phyloP scores from a whole-genome alignment of 2,329 filamentous ascomycete species.

The Knoxdaviesia proteae region DNA sequence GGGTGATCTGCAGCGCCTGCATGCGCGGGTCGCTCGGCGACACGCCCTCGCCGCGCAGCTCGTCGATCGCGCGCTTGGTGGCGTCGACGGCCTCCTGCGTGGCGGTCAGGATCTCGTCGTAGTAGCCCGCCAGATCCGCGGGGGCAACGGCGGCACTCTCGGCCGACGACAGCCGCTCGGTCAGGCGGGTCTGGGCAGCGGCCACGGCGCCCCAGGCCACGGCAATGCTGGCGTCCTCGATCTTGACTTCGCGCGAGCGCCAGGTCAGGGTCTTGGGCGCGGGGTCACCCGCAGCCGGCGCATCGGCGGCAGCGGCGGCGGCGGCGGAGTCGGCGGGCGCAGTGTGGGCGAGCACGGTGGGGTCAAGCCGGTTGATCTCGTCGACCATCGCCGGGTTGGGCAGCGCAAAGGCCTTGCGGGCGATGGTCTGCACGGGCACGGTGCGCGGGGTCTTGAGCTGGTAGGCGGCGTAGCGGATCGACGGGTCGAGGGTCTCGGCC shows the following conservation, averaged over 20 bases:
- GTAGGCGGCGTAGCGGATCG: conserved; percentile 85
- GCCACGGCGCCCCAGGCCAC: conserved; percentile 56
- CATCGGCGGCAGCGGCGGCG: conserved; percentile 25
- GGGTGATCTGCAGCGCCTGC: conserved; percentile 81
- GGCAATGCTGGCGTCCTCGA: conserved; percentile 85
- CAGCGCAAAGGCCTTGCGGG: conserved; percentile 48
- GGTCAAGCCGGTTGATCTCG: conserved; percentile 50
- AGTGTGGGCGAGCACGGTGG: conserved; percentile 39
- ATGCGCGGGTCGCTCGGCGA: conserved; percentile 68
- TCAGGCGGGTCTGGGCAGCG: conserved; percentile 26
- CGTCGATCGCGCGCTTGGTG: conserved; percentile 82
- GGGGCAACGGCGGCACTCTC: conserved; percentile 19
- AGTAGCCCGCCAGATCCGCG: conserved; percentile 61
- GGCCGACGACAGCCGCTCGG: conserved; percentile 23
- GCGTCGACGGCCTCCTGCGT: conserved; percentile 90
- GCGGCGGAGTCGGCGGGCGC: conserved; percentile 11
- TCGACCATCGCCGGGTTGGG: conserved; percentile 40
- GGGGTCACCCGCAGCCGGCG: conserved; percentile 26
- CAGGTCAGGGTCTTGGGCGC: conserved; percentile 61
- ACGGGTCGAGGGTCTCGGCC: conserved; percentile 72
- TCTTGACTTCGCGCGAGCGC: conserved; percentile 66
- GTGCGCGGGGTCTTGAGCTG: conserved; percentile 76
- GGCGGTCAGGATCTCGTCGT: conserved; percentile 74
- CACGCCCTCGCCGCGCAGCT: conserved; percentile 64
- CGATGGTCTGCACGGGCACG: conserved; percentile 58